Evolutionary conservation across 2,329 filamentous ascomycete genomes (phyloP).

Genomic region (Paraphaeosphaeria sporulosa): DNA sequence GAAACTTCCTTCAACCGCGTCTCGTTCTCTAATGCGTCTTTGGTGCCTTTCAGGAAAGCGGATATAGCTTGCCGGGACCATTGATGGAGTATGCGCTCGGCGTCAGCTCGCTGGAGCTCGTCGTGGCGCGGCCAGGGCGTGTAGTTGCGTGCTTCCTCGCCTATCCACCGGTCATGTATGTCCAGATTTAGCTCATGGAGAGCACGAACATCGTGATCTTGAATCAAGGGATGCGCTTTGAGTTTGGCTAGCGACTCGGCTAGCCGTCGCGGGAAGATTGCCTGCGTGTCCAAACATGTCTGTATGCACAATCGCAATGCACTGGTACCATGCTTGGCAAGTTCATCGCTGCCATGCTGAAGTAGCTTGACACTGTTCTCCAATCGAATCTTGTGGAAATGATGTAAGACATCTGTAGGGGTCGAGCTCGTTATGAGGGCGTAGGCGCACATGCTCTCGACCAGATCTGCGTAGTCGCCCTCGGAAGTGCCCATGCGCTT

Average conservation of each 20-base stretch:
- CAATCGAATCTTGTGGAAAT: constrained; percentile 78
- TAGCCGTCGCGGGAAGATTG: constrained; percentile 75
- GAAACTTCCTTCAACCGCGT: constrained; percentile 74
- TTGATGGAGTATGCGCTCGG: constrained; percentile 48
- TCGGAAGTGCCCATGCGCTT: constrained; percentile 52
- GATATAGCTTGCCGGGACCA: constrained; percentile 52
- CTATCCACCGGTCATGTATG: constrained; percentile 79
- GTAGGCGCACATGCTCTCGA: constrained; percentile 81
- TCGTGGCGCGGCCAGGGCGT: constrained; percentile 87
- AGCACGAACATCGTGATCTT: constrained; percentile 70
- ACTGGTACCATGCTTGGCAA: constrained; percentile 64
- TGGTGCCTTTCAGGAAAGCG: constrained; percentile 64
- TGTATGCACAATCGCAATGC: constrained; percentile 76
- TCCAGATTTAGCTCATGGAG: constrained; percentile 79
- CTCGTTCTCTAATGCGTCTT: constrained; percentile 65
- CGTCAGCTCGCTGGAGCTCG: constrained; percentile 60
- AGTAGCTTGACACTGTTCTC: constrained; percentile 72
- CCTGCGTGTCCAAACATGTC: constrained; percentile 80
- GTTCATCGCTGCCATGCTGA: constrained; percentile 56
- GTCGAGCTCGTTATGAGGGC: constrained; percentile 83
- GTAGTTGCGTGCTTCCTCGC: constrained; percentile 82
- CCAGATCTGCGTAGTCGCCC: constrained; percentile 57
- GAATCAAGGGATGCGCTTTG: constrained; percentile 74
- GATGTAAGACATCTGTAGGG: constrained; percentile 76
- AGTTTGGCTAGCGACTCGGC: constrained; percentile 72